phyloP scores from a whole-genome alignment of 2,329 filamentous ascomycete species.

The Fusarium sarcochroum region DNA sequence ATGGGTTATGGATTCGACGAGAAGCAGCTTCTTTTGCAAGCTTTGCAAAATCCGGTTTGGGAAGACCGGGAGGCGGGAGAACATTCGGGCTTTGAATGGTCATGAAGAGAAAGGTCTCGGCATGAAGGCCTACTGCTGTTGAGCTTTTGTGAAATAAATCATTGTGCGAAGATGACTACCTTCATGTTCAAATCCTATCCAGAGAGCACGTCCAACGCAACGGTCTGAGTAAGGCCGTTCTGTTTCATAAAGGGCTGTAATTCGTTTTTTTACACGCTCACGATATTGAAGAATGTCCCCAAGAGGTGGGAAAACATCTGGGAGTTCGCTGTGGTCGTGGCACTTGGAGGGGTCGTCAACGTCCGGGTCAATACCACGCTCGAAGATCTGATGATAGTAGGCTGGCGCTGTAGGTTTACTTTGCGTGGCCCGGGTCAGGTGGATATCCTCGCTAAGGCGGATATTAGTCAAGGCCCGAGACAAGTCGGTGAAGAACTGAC shows the following conservation, averaged over 20 bases:
- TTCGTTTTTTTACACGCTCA: constrained; percentile 22
- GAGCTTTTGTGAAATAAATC: not conserved
- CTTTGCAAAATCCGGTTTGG: constrained; percentile 15
- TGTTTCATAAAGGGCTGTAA: constrained; percentile 7
- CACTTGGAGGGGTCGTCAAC: constrained; percentile 31
- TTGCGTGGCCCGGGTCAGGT: constrained; percentile 15
- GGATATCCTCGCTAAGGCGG: constrained; percentile 21
- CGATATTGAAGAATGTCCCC: constrained; percentile 26
- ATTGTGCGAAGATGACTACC: not conserved
- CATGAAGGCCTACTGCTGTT: constrained; percentile 19
- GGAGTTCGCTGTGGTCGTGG: constrained; percentile 36
- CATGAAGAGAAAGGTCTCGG: constrained; percentile 37
- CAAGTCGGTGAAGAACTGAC: not conserved
- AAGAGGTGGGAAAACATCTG: constrained; percentile 20
- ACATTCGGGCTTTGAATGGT: constrained; percentile 26
- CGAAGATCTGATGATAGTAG: constrained; percentile 21
- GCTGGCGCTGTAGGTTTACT: constrained; percentile 9
- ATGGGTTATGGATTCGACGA: constrained; percentile 1
- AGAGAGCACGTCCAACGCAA: constrained; percentile 20
- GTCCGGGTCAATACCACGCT: constrained; percentile 21
- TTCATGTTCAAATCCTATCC: constrained; percentile 40
- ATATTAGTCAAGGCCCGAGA: not conserved
- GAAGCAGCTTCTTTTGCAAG: constrained; percentile 29
- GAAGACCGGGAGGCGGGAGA: not conserved
- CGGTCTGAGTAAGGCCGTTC: constrained; percentile 5